phyloP scores from a whole-genome alignment of 192 early-diverging fungal species.

The Coemansia sp. region DNA sequence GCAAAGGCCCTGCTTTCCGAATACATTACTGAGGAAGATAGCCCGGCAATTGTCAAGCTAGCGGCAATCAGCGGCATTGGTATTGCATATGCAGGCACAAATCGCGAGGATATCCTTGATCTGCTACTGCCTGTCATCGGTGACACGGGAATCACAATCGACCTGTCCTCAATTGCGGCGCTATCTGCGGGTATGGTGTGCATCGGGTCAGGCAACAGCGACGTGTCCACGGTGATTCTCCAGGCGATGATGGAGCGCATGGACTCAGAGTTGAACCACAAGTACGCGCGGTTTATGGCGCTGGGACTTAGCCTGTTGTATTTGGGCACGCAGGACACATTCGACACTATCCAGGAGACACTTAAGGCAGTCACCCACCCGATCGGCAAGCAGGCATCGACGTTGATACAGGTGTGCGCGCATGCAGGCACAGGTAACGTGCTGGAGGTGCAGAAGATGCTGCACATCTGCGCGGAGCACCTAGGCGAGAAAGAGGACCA shows the following conservation, averaged over 20 bases:
- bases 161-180: constrained; percentile 85
- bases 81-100: constrained; percentile 91
- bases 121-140: constrained; percentile 78
- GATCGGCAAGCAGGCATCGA: constrained; percentile 82
- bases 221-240: constrained; percentile 87
- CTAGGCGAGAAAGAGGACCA: constrained; percentile 85
- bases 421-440: constrained; percentile 97
- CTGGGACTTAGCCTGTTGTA: constrained; percentile 88
- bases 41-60: constrained; percentile 60
- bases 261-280: constrained; percentile 82
- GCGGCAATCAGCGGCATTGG: constrained; percentile 89
- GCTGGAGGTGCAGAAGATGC: constrained; percentile 93
- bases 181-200: constrained; percentile 90
- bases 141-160: constrained; percentile 80
- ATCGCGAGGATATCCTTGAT: constrained; percentile 80
- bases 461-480: constrained; percentile 94
- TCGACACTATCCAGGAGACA: constrained; percentile 89
- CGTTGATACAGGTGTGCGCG: constrained; percentile 86
- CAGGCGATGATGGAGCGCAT: constrained; percentile 94
- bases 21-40: constrained; percentile 64
- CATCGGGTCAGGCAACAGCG: constrained; percentile 86
- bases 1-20: constrained; percentile 88
- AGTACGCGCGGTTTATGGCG: constrained; percentile 89
- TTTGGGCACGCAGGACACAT: constrained; percentile 86
- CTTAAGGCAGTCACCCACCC: constrained; percentile 95